Evolutionary conservation across 257 asterid species (phyloP), one percentile per base, ranked within the genome.

Genomic region (Vinca minor): DNA sequence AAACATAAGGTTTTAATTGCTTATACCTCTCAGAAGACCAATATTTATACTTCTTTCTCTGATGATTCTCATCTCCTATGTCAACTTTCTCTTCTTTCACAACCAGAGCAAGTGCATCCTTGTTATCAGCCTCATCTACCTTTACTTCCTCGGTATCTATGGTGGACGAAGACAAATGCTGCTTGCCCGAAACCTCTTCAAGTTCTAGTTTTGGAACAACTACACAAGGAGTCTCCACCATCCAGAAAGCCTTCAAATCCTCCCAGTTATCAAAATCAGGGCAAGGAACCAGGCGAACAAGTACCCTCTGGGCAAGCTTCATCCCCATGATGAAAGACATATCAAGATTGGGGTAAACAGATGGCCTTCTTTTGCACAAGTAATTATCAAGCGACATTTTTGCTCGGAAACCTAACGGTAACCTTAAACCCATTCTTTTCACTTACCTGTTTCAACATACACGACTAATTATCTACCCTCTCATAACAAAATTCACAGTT

Each of bases 21-120:
- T 17, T 56, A 20, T 57, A 71, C 75, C 75, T 71, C n/a, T 71
- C 66, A 49, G 59, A 59, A 32, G 75, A 71, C 75, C 75, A 71
- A 62, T 62, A 71, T 41, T 64, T 71, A 39, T 59, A 65, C 49
- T 58, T 71, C 71, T 71, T 71, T 41, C n/a, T 50, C 66, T 71
- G 64, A 10, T 26, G 68, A 52, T 9, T 20, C 28, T 41, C 64
- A 3, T 41, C 68, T 4, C 36, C 46, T 3, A 26, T 23, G 8
- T 65, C 75, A 15, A 26, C n/a, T 26, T 36, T 71, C 75, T 71
- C 75, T 20, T 56, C 71, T 36, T 71, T 71, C 42, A 64, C 66
- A 23, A 64, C 28, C 21, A 41, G 8, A 3, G 35, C 52, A 21
- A 23, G 54, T 5, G 35, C 36, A 4, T 42, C 46, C 75, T 47